Conservation (phyloP, 495 filamentous ascomycete species). For the Xylaria nigripes region DNA sequence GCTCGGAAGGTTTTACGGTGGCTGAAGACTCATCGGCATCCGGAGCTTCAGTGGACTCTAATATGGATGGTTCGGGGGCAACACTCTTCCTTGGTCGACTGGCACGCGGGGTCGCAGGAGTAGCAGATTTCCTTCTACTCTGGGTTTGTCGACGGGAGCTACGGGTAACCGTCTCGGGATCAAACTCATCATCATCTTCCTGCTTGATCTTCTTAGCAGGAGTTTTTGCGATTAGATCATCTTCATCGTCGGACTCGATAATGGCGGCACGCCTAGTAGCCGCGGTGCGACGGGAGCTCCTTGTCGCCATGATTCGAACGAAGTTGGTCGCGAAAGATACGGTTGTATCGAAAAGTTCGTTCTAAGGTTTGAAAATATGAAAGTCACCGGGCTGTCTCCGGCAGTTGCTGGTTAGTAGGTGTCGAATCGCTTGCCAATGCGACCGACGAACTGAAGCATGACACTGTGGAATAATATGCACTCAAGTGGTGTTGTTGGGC, state of each 20-base stretch:
- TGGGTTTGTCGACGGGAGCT: conserved; percentile 29
- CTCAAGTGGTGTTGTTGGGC: not conserved
- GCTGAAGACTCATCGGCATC: conserved; percentile 49
- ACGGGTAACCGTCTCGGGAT: conserved; percentile 46
- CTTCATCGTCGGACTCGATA: conserved; percentile 65
- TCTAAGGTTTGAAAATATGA: not conserved
- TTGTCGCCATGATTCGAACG: conserved; percentile 47
- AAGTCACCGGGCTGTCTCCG: not conserved
- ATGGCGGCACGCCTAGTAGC: conserved; percentile 61
- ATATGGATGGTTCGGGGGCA: conserved; percentile 21
- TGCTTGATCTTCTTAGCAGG: conserved; percentile 47
- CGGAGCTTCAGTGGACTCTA: conserved; percentile 18
- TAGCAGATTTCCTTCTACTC: conserved; percentile 49
- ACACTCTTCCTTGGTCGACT: conserved; percentile 39
- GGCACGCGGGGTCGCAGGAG: conserved; percentile 27
- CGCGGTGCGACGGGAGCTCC: conserved; percentile 63
- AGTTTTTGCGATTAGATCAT: conserved; percentile 55
- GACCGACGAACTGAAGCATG: conserved; percentile 3
- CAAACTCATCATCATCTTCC: conserved; percentile 71
- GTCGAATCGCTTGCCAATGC: not conserved
- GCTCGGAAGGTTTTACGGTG: conserved; percentile 46
- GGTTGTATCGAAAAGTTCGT: not conserved
- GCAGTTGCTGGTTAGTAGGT: not conserved
- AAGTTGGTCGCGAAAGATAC: not conserved
- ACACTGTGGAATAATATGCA: not conserved